phyloP scores from a whole-genome alignment of 2,329 filamentous ascomycete species.

The Xylaria sp. region DNA sequence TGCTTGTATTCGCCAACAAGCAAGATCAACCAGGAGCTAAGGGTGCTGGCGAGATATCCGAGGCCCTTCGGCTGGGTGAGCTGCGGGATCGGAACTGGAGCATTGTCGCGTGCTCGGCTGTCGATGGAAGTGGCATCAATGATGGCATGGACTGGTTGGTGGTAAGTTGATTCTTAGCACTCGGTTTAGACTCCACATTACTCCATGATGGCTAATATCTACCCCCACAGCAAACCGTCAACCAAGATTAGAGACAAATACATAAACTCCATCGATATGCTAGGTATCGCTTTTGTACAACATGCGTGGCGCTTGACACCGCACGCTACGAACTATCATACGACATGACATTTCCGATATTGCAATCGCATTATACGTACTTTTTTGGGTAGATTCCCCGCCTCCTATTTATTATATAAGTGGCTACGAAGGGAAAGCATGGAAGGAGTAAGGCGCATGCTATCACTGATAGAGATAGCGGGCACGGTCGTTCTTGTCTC shows the following conservation, averaged over 20 bases:
- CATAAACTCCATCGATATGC: constrained; percentile 15
- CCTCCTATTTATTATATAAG: constrained; percentile 22
- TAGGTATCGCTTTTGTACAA: constrained; percentile 36
- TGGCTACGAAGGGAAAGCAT: constrained; percentile 23
- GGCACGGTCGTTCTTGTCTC: constrained; percentile 30
- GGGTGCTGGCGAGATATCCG: constrained; percentile 95
- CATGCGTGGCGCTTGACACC: constrained; percentile 54
- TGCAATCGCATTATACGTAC: constrained; percentile 24
- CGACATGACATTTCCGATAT: constrained; percentile 29
- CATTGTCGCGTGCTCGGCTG: constrained; percentile 96
- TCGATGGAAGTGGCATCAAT: constrained; percentile 92
- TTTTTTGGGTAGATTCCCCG: constrained; percentile 36
- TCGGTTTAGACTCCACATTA: neutral
- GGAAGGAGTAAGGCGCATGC: constrained; percentile 36
- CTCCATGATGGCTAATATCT: constrained; percentile 21
- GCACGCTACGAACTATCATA: constrained; percentile 20
- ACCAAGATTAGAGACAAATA: constrained; percentile 33
- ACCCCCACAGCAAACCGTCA: constrained; percentile 39
- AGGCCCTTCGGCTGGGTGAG: constrained; percentile 89
- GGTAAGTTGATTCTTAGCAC: constrained; percentile 62
- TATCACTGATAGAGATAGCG: constrained; percentile 24
- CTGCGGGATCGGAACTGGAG: constrained; percentile 98
- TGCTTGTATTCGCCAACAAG: constrained; percentile 98
- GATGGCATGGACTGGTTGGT: constrained; percentile 99
- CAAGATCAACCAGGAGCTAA: constrained; percentile 98